phyloP scores from a whole-genome alignment of 139 green algal species.

The Chloropicon primus region DNA sequence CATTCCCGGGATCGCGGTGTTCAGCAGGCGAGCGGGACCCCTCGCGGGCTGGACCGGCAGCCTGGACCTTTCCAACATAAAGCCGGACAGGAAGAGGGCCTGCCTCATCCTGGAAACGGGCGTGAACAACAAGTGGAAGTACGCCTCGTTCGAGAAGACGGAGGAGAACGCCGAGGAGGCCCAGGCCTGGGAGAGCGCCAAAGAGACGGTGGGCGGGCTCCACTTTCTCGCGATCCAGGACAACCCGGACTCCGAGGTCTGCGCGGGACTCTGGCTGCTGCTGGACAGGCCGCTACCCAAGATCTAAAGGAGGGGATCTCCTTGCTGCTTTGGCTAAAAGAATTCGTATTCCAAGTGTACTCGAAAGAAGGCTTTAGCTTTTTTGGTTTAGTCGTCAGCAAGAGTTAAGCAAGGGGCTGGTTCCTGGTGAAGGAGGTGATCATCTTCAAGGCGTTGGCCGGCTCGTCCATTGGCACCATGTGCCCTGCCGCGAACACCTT shows the following conservation, averaged over 20 bases:
- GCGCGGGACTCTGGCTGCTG: slow-evolving; percentile 84
- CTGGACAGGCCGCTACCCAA: slow-evolving; percentile 50
- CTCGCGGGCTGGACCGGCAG: slow-evolving; percentile 91
- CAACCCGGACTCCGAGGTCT: slow-evolving; percentile 71
- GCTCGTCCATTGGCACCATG: slow-evolving; percentile 75
- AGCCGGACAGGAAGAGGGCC: slow-evolving; percentile 55
- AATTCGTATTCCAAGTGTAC: no score
- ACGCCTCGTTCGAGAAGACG: slow-evolving; percentile 57
- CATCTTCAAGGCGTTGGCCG: slow-evolving; percentile 41
- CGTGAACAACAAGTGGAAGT: slow-evolving; percentile 79
- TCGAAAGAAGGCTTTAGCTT: no score
- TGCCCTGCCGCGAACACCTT: slow-evolving; percentile 23
- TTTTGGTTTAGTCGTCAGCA: no score
- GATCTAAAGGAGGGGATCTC: slow-evolving; percentile 39
- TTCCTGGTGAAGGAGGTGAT: slow-evolving; percentile 45
- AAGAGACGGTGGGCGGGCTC: slow-evolving; percentile 60
- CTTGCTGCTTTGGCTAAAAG: no score
- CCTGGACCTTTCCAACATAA: slow-evolving; percentile 69
- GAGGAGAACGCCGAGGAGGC: slow-evolving; percentile 66
- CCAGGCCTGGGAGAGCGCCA: slow-evolving; percentile 77
- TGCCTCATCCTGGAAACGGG: slow-evolving; percentile 91
- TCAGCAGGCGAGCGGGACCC: slow-evolving; percentile 63
- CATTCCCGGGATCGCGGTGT: slow-evolving; percentile 79
- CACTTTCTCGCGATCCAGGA: slow-evolving; percentile 93
- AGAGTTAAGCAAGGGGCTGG: neutral